Conservation (phyloP, 345 rosid species). For the Dimocarpus longan region DNA sequence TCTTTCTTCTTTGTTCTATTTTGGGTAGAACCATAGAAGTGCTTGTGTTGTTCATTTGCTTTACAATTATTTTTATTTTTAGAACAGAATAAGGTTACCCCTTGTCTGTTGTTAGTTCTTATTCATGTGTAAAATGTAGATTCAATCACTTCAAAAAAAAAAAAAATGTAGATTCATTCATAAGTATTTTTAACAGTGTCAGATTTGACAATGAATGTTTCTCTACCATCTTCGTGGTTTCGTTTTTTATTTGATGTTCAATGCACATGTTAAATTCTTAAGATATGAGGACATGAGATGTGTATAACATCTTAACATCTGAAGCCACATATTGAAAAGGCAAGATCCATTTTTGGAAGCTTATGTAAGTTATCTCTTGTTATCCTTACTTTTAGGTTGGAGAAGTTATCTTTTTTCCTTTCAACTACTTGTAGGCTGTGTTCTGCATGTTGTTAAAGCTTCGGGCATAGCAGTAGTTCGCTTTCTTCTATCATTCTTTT, state of each 20-base stretch:
- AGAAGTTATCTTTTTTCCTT: not conserved
- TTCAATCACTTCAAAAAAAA: too few relatives aligned
- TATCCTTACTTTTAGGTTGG: not conserved
- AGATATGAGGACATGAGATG: constrained; percentile 1
- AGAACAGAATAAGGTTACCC: not conserved
- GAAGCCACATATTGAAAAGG: not conserved
- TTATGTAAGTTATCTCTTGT: not conserved
- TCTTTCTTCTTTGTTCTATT: too few relatives aligned
- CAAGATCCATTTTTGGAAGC: not conserved
- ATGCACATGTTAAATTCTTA: not conserved
- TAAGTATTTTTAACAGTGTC: not conserved
- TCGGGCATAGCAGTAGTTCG: not conserved
- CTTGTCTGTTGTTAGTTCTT: not conserved
- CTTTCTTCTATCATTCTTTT: not conserved
- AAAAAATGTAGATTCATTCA: too few relatives aligned
- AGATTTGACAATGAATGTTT: constrained; percentile 9
- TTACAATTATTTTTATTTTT: constrained; percentile 3
- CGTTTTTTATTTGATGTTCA: constrained; percentile 1
- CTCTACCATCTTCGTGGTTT: not conserved
- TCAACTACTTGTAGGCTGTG: not conserved
- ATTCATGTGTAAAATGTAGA: not conserved
- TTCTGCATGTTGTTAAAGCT: not conserved
- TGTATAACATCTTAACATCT: not conserved
- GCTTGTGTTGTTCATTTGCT: constrained; percentile 13
- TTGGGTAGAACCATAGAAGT: not conserved